phyloP scores from a whole-genome alignment of 2,329 filamentous ascomycete genomes.

The Aureobasidium sp. region DNA sequence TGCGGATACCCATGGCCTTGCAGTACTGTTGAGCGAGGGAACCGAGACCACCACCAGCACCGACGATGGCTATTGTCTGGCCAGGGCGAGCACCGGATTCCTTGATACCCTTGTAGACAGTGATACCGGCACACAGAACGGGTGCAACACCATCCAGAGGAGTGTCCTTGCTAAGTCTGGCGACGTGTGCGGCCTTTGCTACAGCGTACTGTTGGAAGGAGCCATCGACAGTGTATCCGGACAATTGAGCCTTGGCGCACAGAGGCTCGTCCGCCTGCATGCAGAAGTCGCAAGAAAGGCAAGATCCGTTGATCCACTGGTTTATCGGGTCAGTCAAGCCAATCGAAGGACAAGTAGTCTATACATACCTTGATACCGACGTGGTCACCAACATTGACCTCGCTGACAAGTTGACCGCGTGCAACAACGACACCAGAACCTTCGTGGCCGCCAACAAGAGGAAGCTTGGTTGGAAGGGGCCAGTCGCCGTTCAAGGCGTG shows the following conservation, averaged over 20 bases:
- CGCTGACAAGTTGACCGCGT: slow-evolving; percentile 65
- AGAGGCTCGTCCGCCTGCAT: slow-evolving; percentile 73
- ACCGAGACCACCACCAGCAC: slow-evolving; percentile 76
- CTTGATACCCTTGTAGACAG: slow-evolving; percentile 87
- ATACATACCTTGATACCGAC: slow-evolving; percentile 59
- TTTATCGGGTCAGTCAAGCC: neutral
- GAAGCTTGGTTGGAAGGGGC: slow-evolving; percentile 74
- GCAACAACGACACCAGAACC: slow-evolving; percentile 78
- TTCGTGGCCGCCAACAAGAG: slow-evolving; percentile 72
- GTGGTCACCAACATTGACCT: slow-evolving; percentile 73
- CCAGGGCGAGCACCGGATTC: slow-evolving; percentile 68
- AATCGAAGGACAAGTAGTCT: neutral
- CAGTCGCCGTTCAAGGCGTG: slow-evolving; percentile 83
- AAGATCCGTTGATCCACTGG: slow-evolving; percentile 79
- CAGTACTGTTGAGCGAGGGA: slow-evolving; percentile 78
- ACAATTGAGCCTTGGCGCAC: slow-evolving; percentile 65
- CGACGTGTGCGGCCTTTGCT: slow-evolving; percentile 77
- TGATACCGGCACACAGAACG: slow-evolving; percentile 76
- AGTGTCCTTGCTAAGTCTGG: slow-evolving; percentile 69
- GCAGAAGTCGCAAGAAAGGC: slow-evolving; percentile 77
- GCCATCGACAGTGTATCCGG: slow-evolving; percentile 88
- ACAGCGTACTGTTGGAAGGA: slow-evolving; percentile 90
- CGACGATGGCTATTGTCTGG: slow-evolving; percentile 74
- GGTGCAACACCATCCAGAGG: slow-evolving; percentile 70
- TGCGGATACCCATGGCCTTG: slow-evolving; percentile 76